These are phyloP conservation scores for Pythium sukuiense DNA, from an alignment of 352 stramenopile genomes.

Conservation along the genomic window DNA sequence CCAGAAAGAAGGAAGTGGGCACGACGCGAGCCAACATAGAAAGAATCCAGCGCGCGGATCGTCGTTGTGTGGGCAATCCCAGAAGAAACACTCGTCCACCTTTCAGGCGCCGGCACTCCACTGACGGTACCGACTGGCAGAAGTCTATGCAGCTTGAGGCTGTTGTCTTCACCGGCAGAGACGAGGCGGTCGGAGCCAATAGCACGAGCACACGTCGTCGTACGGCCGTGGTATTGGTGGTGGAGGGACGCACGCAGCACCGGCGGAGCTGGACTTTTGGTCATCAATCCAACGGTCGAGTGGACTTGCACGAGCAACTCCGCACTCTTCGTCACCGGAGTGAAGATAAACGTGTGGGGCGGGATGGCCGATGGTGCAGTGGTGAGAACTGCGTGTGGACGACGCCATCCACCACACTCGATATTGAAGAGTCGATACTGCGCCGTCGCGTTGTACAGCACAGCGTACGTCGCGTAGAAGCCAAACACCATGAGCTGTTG, in stretches of 20 bases:
- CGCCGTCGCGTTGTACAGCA: slow-evolving; percentile 72
- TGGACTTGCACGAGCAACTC: slow-evolving; percentile 70
- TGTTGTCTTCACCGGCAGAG: slow-evolving; percentile 83
- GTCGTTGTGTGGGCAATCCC: slow-evolving; percentile 81
- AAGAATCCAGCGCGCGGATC: slow-evolving; percentile 63
- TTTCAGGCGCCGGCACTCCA: neutral
- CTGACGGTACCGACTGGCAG: slow-evolving; percentile 11
- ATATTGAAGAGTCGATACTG: slow-evolving; percentile 78
- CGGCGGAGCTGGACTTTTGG: neutral
- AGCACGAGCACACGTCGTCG: slow-evolving; percentile 63
- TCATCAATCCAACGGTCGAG: slow-evolving; percentile 32
- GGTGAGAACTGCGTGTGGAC: slow-evolving; percentile 61
- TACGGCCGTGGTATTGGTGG: slow-evolving; percentile 70
- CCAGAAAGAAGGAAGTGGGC: slow-evolving; percentile 64
- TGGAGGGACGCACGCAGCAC: slow-evolving; percentile 55
- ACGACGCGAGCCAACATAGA: slow-evolving; percentile 28
- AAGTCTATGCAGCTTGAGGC: slow-evolving; percentile 67
- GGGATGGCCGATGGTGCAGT: slow-evolving; percentile 32
- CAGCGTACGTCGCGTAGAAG: slow-evolving; percentile 71
- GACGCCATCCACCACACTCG: slow-evolving; percentile 81
- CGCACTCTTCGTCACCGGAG: slow-evolving; percentile 46
- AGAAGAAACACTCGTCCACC: slow-evolving; percentile 52
- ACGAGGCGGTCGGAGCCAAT: slow-evolving; percentile 47
- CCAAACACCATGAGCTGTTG: slow-evolving; percentile 78
- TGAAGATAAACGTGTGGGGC: slow-evolving; percentile 70